phyloP scores from a whole-genome alignment of 2,329 filamentous ascomycete species.

The Plenodomus tracheiphilus region DNA sequence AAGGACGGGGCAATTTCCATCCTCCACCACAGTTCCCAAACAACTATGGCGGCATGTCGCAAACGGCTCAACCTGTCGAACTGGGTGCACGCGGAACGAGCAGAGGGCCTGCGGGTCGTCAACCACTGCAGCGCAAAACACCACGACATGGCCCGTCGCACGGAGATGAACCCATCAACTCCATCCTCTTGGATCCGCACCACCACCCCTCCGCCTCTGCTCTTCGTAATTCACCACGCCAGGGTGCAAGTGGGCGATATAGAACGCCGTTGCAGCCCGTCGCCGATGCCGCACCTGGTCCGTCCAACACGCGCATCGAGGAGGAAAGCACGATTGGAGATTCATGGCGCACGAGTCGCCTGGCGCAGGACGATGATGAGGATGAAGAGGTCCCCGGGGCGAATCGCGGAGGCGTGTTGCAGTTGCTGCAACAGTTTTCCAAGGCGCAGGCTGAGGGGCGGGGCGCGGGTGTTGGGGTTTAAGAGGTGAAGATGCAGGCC shows the following conservation, averaged over 20 bases:
- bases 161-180: slow-evolving; percentile 66
- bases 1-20: slow-evolving; percentile 64
- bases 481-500: neutral
- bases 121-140: slow-evolving; percentile 30
- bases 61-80: slow-evolving; percentile 58
- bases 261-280: slow-evolving; percentile 31
- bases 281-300: slow-evolving; percentile 6
- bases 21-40: slow-evolving; percentile 76
- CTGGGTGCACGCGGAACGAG: slow-evolving; percentile 27
- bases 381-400: slow-evolving; percentile 50
- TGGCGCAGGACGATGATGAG: slow-evolving; percentile 52
- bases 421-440: slow-evolving; percentile 68
- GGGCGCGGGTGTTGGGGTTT: slow-evolving; percentile 41
- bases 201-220: slow-evolving; percentile 66
- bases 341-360: slow-evolving; percentile 55
- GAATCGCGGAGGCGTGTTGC: slow-evolving; percentile 62
- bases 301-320: slow-evolving; percentile 39
- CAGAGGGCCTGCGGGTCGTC: slow-evolving; percentile 27
- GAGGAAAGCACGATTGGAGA: slow-evolving; percentile 65
- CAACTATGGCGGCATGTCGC: slow-evolving; percentile 52
- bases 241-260: slow-evolving; percentile 54
- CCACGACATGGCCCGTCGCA: slow-evolving; percentile 22
- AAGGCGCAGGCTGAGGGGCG: slow-evolving; percentile 60
- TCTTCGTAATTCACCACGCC: slow-evolving; percentile 49
- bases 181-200: slow-evolving; percentile 73